Evolutionary conservation across 2,329 filamentous ascomycete genomes (phyloP), one percentile per base, ranked within the genome.

Genomic region (Colletotrichum brevisporum): DNA sequence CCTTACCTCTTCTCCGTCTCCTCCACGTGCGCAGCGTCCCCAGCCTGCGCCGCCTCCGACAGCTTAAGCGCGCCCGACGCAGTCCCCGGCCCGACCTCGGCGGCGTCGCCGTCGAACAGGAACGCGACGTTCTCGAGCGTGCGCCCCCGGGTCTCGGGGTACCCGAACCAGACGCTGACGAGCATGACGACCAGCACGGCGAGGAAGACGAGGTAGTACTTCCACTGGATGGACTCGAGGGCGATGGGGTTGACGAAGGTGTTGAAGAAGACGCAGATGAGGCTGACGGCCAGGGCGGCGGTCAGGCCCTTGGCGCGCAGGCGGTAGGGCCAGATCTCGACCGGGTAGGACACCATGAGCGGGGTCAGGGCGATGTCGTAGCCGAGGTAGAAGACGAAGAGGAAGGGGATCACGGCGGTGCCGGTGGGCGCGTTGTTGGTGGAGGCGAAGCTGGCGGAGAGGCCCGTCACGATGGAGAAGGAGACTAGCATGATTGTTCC

Each of bases 241-340:
- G 81, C 82, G 39, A 84, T 80, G 1, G 83, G 81, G 76, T 84
- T 84, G 74, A 83, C 80, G 51, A 82, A 82, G 43, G 79, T 83
- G 27, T 80, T 81, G 75, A 83, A 83, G 73, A 83, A 83, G 41
- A 81, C 77, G 56, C 63, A 67, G 55, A 16, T 43, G 15, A 64
- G 47, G 9, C 53, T 53, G 6, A 36, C 36, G 53, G 52, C 47
- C 5, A 50, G 66, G 2, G 41, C 50, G 4, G 52, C 21, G 16
- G 65, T 45, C 12, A 66, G 61, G 0, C 62, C 69, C 27, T 62
- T 57, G 27, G 71, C 69, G 36, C 73, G 71, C 18, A 74, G 63
- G 27, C 63, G 53, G 65, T 70, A 73, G 3, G 71, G 77, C 72
- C 52, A 76, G 43, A 78, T 77, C 66, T 79, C 77, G 8, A 75